Conservation (phyloP, 225 moss, liverwort and hornwort species). For the Marchantia polymorpha region DNA sequence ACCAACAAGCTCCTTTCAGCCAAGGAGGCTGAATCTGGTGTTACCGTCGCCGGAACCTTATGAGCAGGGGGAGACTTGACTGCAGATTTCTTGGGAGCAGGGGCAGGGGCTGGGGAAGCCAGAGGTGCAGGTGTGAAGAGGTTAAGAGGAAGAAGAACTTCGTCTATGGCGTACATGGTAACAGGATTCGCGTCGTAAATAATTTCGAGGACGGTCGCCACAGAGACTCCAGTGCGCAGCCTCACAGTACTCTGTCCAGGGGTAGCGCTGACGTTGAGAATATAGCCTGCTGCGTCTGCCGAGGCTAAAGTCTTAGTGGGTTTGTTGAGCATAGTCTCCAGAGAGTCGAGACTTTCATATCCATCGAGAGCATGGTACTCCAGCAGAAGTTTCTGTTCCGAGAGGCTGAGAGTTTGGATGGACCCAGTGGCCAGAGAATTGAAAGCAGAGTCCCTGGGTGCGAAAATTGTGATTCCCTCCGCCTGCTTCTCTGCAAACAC, state of each 20-base stretch:
- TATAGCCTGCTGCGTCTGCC: not conserved
- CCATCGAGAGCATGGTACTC: not conserved
- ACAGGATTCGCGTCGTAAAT: not conserved
- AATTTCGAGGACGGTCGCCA: not conserved
- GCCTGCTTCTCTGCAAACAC: not conserved
- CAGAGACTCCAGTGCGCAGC: not conserved
- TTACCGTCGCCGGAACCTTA: not conserved
- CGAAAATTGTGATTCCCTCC: not conserved
- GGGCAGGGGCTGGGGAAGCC: not conserved
- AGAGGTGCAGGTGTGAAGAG: not conserved
- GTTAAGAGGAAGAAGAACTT: not conserved
- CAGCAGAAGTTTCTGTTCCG: not conserved
- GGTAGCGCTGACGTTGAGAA: not conserved
- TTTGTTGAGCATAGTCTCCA: not conserved
- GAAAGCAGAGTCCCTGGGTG: not conserved
- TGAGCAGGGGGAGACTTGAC: slow-evolving; percentile 13
- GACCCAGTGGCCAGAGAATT: not conserved
- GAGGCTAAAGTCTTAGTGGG: not conserved
- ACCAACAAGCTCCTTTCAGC: too few species aligned
- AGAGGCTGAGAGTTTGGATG: not conserved
- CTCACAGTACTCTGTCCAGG: not conserved
- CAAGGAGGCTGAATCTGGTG: too few species aligned
- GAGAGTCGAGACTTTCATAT: not conserved
- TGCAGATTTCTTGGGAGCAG: not conserved
- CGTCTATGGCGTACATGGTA: not conserved